phyloP scores from a whole-genome alignment of 2,329 filamentous ascomycete genomes.

The Talaromyces atroroseus region DNA sequence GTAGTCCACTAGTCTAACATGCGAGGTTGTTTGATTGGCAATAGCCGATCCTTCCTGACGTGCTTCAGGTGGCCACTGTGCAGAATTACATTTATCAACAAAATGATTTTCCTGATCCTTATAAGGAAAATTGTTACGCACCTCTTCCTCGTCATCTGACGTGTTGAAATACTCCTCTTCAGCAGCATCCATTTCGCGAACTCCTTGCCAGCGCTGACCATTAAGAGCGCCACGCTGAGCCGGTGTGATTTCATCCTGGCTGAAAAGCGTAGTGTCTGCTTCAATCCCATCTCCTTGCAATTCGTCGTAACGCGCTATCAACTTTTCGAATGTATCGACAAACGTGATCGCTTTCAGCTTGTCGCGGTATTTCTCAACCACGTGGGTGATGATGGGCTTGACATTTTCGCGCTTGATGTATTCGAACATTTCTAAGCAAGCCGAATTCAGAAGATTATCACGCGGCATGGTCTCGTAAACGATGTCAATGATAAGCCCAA shows the following conservation, averaged over 20 bases:
- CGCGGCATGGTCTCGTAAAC: constrained; percentile 79
- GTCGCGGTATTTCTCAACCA: constrained; percentile 79
- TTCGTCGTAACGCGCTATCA: constrained; percentile 74
- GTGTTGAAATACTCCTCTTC: constrained; percentile 94
- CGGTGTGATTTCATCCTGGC: constrained; percentile 61
- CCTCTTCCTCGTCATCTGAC: constrained; percentile 77
- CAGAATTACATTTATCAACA: constrained; percentile 3
- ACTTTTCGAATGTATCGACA: constrained; percentile 73
- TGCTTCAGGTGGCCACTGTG: constrained; percentile 32
- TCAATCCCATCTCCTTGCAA: constrained; percentile 62
- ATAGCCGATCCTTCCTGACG: constrained; percentile 30
- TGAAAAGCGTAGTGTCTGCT: constrained; percentile 60
- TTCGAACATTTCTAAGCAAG: constrained; percentile 89
- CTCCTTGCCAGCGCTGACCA: constrained; percentile 59
- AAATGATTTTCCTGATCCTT: background rate
- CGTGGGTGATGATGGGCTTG: constrained; percentile 73
- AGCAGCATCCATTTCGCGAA: constrained; percentile 76
- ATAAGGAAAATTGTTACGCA: constrained; percentile 17
- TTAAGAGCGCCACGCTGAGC: constrained; percentile 45
- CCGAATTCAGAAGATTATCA: constrained; percentile 90
- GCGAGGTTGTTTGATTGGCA: constrained; percentile 47
- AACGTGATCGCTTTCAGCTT: constrained; percentile 71
- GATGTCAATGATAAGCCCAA: constrained; percentile 79
- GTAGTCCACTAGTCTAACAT: constrained; percentile 80
- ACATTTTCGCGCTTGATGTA: constrained; percentile 77